Evolutionary conservation across 352 stramenopile genomes (phyloP).

Genomic region (Pythium rishiriense): DNA sequence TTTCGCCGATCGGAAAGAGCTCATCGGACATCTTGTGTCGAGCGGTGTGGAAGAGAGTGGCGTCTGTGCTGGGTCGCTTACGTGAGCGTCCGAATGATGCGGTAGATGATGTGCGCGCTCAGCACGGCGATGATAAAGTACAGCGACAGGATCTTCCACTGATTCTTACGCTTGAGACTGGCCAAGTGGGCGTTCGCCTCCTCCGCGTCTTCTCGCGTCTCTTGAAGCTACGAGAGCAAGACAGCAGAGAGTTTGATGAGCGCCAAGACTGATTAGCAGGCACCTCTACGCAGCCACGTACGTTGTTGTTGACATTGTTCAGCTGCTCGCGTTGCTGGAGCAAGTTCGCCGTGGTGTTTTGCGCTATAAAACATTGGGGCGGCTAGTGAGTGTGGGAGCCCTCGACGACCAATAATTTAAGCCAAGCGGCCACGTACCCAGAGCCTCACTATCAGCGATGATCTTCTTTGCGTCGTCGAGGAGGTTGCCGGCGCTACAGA

Average conservation of each 20-base stretch:
- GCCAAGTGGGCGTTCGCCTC: conserved; percentile 68
- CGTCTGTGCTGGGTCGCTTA: too few species aligned
- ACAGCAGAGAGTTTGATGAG: not conserved
- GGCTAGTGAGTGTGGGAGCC: not conserved
- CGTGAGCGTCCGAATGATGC: conserved; percentile 49
- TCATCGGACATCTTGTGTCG: too few species aligned
- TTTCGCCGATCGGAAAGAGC: too few species aligned
- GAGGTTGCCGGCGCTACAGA: conserved; percentile 64
- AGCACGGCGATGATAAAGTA: conserved; percentile 83
- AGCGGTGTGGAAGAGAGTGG: too few species aligned
- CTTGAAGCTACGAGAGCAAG: conserved; percentile 44
- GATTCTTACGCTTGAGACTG: conserved; percentile 83
- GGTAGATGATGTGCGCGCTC: conserved; percentile 69
- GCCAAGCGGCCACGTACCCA: conserved; percentile 31
- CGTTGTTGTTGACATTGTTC: conserved; percentile 73
- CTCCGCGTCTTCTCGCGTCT: conserved; percentile 67
- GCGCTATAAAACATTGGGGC: conserved; percentile 24
- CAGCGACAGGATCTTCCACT: conserved; percentile 69
- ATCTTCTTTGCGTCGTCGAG: conserved; percentile 65
- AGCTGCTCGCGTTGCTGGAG: conserved; percentile 70
- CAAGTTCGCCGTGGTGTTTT: conserved; percentile 74
- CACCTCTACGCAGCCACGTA: conserved; percentile 35
- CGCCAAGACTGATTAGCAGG: not conserved
- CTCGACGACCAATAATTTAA: not conserved
- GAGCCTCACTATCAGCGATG: conserved; percentile 68